Base-by-base conservation (phyloP, 805 yeast genomes). In the Saccharomycopsis malanga region DNA sequence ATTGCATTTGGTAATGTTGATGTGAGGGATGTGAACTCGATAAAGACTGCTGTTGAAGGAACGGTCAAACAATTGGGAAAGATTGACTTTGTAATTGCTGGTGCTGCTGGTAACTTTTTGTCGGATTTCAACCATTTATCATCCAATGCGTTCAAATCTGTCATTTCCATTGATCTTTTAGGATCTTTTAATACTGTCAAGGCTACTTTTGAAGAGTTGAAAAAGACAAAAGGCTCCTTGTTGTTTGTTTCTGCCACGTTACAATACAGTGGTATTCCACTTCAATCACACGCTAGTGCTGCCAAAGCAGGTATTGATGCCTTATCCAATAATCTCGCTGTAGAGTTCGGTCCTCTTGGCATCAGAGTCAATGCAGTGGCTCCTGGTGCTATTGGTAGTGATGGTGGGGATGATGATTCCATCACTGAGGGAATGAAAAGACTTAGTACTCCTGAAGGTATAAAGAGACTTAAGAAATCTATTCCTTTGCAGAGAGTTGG, bases 231-330 rank as follows among this genome's bases (percentile, higher is more conserved):
- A 62, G 97, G 98, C 22, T 66, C 79, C 2, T 70, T 87, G 14
- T 55, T 89, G 10, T 87, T 89, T 57, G 85, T 91, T 17, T 77
- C 89, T 42, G 94, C 98, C 2, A 89, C 97, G 2, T 72, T 91
- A 51, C 97, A 91, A 65, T 86, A 85, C 63, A 76, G 79, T 57
- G 97, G 97, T 9, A 78, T 84, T 24, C 95, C 96, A 12, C 79
- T 83, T 68, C 97, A 91, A 65, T 58, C 79, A 4, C 97, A 91
- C 58, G 96, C 88, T 2, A 83, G 89, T 4, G 96, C 97, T 0
- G 97, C 97, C 2, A 91, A 91, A 65, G 96, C 97, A 1, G 98
- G 96, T 22, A 74, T 91, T 36, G 98, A 91, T 62, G 94, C 96
- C 2, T 69, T 89, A 32, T 78, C 87, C 23, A 80, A 83, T 54